Evolutionary conservation across 352 stramenopile species (phyloP), one percentile per base, ranked within the genome.

Genomic region (Phytophthora colocasiae): DNA sequence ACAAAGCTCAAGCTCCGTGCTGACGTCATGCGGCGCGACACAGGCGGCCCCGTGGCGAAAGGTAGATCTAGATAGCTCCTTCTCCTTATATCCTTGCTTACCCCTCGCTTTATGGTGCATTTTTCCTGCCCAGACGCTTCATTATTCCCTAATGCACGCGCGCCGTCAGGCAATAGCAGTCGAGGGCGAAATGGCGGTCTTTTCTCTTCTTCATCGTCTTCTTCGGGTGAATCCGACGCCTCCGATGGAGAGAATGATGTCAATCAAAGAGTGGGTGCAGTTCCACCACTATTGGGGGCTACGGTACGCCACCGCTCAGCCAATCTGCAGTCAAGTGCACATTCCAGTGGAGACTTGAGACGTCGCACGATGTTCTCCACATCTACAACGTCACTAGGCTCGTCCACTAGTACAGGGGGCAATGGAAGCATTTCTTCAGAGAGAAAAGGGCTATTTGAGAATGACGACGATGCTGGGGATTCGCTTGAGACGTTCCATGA

Each of bases 401-500:
- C 53, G 31, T 73, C 65, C 3, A 24, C 45, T 12, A 11, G 38
- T 44, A 19, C 38, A 3, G 51, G 26, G 3, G 49, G 65, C 15
- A 63, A 49, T 51, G 59, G 34, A 40, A 43, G 68, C 61, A 38
- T 78, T 38, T 31, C 55, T 2, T 52, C 44, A 0, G 86, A 91
- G 46, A 73, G 86, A 1, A 89, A 86, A 11, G 87, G 87, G 1
- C 66, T 95, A 8, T 95, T 95, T 58, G 87, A 95, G 53, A 71
- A 78, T 9, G 85, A 92, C 19, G 87, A 95, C 27, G 86, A 94
- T 8, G 60, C 62, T 22, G 58, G 68, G 22, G 87, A 93, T 34
- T 91, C 87, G 38, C 62, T 94, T 24, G 86, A 94, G 69, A 85
- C 63, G 15, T 81, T 94, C 55, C 83, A 86, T 26, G 80, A 87